These are phyloP conservation scores for Physcia stellaris DNA, from an alignment of 495 filamentous ascomycete species.

Conservation along the genomic window DNA sequence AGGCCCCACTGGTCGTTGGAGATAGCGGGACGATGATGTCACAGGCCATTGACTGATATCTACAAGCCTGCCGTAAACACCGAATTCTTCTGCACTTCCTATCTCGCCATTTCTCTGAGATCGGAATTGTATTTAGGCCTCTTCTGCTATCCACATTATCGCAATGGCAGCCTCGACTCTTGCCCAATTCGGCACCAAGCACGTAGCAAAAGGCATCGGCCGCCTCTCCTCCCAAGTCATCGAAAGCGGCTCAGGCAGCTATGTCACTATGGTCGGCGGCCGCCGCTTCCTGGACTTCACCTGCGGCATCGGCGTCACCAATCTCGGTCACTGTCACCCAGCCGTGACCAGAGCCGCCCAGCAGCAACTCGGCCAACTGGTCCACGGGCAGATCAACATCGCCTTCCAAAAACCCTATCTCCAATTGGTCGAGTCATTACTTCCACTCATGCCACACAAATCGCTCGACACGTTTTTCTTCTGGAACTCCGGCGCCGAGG, in stretches of 20 bases:
- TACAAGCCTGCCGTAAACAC: too few relatives aligned
- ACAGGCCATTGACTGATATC: too few relatives aligned
- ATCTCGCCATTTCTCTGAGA: too few relatives aligned
- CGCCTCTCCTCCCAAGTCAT: constrained; percentile 8
- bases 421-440: constrained; percentile 5
- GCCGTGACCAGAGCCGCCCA: constrained; percentile 12
- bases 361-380: constrained; percentile 9
- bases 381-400: constrained; percentile 14
- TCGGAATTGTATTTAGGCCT: too few relatives aligned
- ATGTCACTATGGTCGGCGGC: constrained; percentile 8
- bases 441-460: constrained; percentile 13
- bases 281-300: constrained; percentile 11
- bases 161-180: constrained; percentile 5
- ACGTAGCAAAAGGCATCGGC: constrained; percentile 10
- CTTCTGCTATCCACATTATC: too few relatives aligned
- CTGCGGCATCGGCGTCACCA: constrained; percentile 12
- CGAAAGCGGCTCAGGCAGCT: constrained; percentile 12
- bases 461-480: constrained; percentile 13
- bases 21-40: too few relatives aligned
- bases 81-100: too few relatives aligned
- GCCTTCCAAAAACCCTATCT: constrained; percentile 15
- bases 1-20: too few relatives aligned
- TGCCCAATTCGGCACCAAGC: constrained; percentile 7
- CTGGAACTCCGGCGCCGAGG: constrained; percentile 27
- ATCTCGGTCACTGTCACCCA: constrained; percentile 12